A percentile compares a stretch with the other conserved stretches of the same genome.
Evolutionary conservation across 768 basidiomycete genomes (phyloP).

Genomic region (Xerocomellus dryophilus): DNA sequence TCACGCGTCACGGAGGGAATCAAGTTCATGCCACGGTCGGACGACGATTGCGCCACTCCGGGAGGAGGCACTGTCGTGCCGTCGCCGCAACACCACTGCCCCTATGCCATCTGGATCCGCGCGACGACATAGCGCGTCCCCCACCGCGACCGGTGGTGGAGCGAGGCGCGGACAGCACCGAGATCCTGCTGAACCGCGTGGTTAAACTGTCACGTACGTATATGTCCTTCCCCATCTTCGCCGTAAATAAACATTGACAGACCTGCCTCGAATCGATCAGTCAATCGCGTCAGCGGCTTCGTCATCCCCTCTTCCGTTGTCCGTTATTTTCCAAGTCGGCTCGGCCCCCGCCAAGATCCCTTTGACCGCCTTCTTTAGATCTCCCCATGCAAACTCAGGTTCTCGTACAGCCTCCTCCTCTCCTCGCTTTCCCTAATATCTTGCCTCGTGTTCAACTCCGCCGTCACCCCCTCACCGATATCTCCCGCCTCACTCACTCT

Average conservation of each 20-base stretch:
- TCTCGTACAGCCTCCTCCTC: constrained; percentile 28
- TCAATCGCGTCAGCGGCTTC: constrained; percentile 25
- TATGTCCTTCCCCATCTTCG: constrained; percentile 16
- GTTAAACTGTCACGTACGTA: constrained; percentile 25
- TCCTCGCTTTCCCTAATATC: constrained; percentile 9
- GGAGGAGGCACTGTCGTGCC: neutral
- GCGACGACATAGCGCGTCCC: neutral
- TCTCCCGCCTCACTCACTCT: constrained; percentile 24
- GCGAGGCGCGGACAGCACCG: constrained; percentile 1
- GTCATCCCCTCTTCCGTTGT: constrained; percentile 12
- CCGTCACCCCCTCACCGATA: constrained; percentile 23
- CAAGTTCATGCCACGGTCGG: too few relatives aligned
- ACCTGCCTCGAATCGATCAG: constrained; percentile 23
- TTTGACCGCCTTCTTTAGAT: constrained; percentile 4
- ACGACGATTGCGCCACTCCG: neutral
- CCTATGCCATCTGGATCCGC: constrained; percentile 8
- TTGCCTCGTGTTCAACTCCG: constrained; percentile 12
- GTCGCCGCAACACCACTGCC: neutral
- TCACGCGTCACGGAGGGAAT: constrained; percentile 22
- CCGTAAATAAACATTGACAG: constrained; percentile 32
- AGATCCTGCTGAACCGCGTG: constrained; percentile 9
- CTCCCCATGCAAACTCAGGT: constrained; percentile 27
- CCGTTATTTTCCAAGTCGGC: constrained; percentile 19
- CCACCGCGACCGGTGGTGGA: neutral
- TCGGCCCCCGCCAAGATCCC: constrained; percentile 11